These are phyloP conservation scores for Arthrobotrys sinensis DNA, from an alignment of 2,329 filamentous ascomycete genomes.

Conservation along the genomic window DNA sequence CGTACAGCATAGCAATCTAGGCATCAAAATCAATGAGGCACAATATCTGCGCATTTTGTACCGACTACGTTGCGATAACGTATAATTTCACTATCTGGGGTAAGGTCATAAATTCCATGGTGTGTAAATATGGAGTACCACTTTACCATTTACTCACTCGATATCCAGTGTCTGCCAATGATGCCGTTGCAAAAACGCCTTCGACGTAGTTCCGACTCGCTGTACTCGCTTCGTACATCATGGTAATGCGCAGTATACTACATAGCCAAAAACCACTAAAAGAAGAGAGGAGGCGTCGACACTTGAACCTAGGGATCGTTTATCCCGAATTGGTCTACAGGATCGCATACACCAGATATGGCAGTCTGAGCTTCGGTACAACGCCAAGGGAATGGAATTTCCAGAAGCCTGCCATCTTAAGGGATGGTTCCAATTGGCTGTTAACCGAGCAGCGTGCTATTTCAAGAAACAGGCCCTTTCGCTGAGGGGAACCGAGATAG, in stretches of 20 bases:
- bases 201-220: conserved; percentile 57
- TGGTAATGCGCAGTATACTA: conserved; percentile 39
- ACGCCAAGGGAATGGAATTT: conserved; percentile 48
- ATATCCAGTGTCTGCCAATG: conserved; percentile 6
- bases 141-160: conserved; percentile 1
- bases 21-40: conserved; percentile 33
- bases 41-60: conserved; percentile 2
- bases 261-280: conserved; percentile 40
- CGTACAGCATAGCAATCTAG: not conserved
- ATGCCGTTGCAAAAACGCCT: conserved; percentile 19
- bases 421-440: conserved; percentile 42
- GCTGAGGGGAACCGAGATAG: conserved; percentile 55
- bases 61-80: conserved; percentile 2
- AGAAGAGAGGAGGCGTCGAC: conserved; percentile 32
- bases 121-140: conserved; percentile 8
- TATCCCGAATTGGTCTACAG: conserved; percentile 57
- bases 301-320: conserved; percentile 43
- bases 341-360: conserved; percentile 58
- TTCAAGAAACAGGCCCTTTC: conserved; percentile 52
- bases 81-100: conserved; percentile 25
- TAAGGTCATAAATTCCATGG: conserved; percentile 15
- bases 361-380: conserved; percentile 37
- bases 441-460: conserved; percentile 50
- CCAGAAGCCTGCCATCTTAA: conserved; percentile 43
- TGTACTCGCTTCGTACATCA: conserved; percentile 19